Percentiles rank a stretch among this genome's conserved stretches.
phyloP scores from a whole-genome alignment of 1,284 basidiomycete genomes.

The Omphalotus olearius region DNA sequence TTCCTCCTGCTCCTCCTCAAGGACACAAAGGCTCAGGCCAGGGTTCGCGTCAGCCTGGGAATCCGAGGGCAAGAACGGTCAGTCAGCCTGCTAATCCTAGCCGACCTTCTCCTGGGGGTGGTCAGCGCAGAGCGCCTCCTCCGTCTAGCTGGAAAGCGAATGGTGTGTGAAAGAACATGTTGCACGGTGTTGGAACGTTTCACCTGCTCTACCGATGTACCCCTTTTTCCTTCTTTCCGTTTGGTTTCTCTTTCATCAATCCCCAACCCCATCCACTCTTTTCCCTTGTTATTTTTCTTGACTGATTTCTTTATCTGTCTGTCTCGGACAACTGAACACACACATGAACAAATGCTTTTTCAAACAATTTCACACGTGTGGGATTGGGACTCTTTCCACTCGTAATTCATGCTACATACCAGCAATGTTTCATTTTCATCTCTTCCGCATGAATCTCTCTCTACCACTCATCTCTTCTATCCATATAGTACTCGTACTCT shows the following conservation, averaged over 20 bases:
- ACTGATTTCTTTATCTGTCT: background rate
- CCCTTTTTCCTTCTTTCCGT: background rate
- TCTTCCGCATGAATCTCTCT: no score
- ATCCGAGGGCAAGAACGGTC: slow-evolving; percentile 43
- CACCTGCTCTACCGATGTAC: no score
- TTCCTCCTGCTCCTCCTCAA: slow-evolving; percentile 30
- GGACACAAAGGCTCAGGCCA: slow-evolving; percentile 16
- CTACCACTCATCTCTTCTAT: no score
- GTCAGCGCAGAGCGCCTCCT: slow-evolving; percentile 35
- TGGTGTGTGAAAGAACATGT: background rate
- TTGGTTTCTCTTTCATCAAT: background rate
- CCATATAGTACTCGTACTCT: no score
- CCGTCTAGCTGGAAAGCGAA: slow-evolving; percentile 57
- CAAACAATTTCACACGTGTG: no score
- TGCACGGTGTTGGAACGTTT: background rate
- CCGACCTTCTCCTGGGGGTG: slow-evolving; percentile 17
- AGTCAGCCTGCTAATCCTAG: slow-evolving; percentile 49
- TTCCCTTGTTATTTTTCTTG: background rate
- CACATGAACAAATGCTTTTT: no score
- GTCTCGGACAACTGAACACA: no score
- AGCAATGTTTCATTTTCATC: no score
- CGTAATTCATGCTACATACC: no score
- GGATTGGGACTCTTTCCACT: no score
- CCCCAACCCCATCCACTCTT: background rate
- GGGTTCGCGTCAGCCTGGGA: slow-evolving; percentile 20